Base-by-base conservation (phyloP, 139 green algal genomes). In the Pseudopediastrum boryanum region DNA sequence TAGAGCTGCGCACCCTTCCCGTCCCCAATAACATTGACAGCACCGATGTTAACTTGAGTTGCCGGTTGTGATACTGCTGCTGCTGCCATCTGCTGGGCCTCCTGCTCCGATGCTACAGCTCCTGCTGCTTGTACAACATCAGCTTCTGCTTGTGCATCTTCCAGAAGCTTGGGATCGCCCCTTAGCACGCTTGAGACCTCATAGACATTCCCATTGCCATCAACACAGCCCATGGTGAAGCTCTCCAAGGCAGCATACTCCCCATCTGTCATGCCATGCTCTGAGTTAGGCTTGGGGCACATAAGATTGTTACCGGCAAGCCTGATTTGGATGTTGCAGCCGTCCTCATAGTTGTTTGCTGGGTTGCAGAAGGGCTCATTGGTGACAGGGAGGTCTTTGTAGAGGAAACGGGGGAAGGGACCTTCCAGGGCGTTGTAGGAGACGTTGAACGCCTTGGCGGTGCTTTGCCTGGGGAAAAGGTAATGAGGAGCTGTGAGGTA, bases 171-270 rank as follows among this genome's bases (percentile, higher is more conserved):
- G 25, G 71, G 71, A 29, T 78, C 42, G n/a, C 71, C 71, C 39
- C 44, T 8, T 29, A 78, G 71, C 2, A 78, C 54, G 29, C 71
- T 78, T 35, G 71, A 39, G 54, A 78, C 39, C 71, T 78, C 71
- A 9, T 78, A 78, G 4, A 56, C 43, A 2, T 36, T 41, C 12
- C 71, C 71, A 31, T 78, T 44, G 23, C 43, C 31, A 2, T 25
- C 71, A 4, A 43, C 9, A 29, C 71, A 78, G 25, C 71, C 71
- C 25, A 78, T 7, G 39, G 68, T 70, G 25, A 70, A 56, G 10
- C 10, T 31, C 3, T 31, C 23, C 23, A 78, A 56, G 2, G 59
- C 54, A 10, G 41, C 36, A 29, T 46, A 58, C 19, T 78, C 36
- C 8, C 59, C 54, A 36, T 39, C 41, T 78, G 56, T 56, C 16